A percentile compares a stretch with the other conserved stretches of the same genome.
These are phyloP conservation scores for Phytophthora melonis DNA, from an alignment of 352 stramenopile species.

Conservation along the genomic window DNA sequence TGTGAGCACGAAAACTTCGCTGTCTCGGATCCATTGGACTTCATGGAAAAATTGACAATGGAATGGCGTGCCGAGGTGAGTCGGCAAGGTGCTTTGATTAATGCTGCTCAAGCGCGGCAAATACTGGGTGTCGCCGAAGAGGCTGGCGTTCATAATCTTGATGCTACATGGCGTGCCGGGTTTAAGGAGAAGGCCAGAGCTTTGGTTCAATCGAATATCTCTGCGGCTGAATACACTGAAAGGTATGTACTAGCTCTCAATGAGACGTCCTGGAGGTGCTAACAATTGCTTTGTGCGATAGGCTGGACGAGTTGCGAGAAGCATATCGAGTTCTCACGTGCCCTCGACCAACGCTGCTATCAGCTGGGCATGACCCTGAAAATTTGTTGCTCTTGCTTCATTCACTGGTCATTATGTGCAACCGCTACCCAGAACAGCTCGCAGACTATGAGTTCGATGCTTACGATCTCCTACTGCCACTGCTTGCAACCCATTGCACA, in stretches of 20 bases:
- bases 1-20: slow-evolving; percentile 86
- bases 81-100: slow-evolving; percentile 40
- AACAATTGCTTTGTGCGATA: slow-evolving; percentile 25
- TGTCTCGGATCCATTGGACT: slow-evolving; percentile 87
- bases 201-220: slow-evolving; percentile 42
- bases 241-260: slow-evolving; percentile 39
- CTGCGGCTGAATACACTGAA: slow-evolving; percentile 42
- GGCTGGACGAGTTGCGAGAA: slow-evolving; percentile 58
- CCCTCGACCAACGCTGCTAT: slow-evolving; percentile 73
- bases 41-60: slow-evolving; percentile 85
- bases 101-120: slow-evolving; percentile 49
- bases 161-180: slow-evolving; percentile 49
- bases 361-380: slow-evolving; percentile 71
- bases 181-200: slow-evolving; percentile 67
- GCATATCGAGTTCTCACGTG: slow-evolving; percentile 76
- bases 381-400: slow-evolving; percentile 77
- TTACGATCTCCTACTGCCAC: slow-evolving; percentile 67
- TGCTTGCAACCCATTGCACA: slow-evolving; percentile 73
- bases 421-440: slow-evolving; percentile 64
- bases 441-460: slow-evolving; percentile 69
- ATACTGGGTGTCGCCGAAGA: slow-evolving; percentile 45
- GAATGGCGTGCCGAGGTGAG: slow-evolving; percentile 83
- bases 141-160: slow-evolving; percentile 9
- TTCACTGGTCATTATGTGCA: slow-evolving; percentile 74
- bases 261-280: background rate